phyloP scores from a whole-genome alignment of 2,329 filamentous ascomycete species.

The Xylaria sp. region DNA sequence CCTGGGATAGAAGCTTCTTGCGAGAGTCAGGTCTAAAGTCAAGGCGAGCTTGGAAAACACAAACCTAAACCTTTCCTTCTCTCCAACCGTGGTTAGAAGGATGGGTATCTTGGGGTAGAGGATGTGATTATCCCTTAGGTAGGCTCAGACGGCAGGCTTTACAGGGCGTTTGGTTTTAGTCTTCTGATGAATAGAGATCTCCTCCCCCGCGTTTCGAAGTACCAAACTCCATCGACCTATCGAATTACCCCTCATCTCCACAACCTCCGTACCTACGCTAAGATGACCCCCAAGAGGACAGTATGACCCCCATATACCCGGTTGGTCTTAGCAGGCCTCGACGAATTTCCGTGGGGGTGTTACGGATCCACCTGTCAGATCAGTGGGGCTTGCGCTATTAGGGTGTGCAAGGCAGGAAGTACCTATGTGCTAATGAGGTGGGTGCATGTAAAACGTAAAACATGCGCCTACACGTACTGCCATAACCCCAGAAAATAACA shows the following conservation, averaged over 20 bases:
- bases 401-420: too few species aligned
- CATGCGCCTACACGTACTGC: too few species aligned
- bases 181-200: neutral
- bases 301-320: constrained; percentile 17
- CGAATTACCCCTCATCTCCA: neutral
- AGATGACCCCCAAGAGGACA: constrained; percentile 18
- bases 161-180: neutral
- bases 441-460: too few species aligned
- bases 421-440: too few species aligned
- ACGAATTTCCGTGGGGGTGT: too few species aligned
- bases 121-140: neutral
- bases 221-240: neutral
- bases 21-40: neutral
- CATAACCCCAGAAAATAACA: too few species aligned
- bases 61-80: neutral
- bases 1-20: neutral
- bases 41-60: neutral
- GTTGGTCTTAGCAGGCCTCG: too few species aligned
- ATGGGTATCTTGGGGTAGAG: neutral
- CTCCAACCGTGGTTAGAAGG: neutral
- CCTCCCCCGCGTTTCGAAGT: neutral
- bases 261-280: neutral
- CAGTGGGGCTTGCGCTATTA: too few species aligned
- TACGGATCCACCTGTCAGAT: too few species aligned
- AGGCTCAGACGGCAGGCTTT: neutral